Percentiles rank a stretch among this genome's conserved stretches.
Conservation (phyloP, 768 basidiomycete genomes). For the Hortiboletus flavorubellus region DNA sequence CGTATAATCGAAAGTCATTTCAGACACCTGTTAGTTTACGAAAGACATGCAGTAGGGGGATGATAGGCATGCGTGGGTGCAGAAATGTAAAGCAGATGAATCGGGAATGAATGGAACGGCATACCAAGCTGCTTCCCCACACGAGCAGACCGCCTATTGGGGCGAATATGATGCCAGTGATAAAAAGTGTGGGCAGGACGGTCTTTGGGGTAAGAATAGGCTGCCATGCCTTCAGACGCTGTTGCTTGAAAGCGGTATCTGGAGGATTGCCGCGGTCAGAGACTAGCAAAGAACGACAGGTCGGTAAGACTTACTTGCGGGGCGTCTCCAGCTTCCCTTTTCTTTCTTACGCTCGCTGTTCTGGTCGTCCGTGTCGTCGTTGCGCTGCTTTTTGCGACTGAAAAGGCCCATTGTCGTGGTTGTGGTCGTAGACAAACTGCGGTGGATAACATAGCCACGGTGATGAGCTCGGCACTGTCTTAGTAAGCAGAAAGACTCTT, state of each 20-base stretch:
- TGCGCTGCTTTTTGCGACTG: slow-evolving; percentile 46
- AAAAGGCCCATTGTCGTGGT: slow-evolving; percentile 50
- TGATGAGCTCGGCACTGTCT: background rate
- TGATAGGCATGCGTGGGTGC: background rate
- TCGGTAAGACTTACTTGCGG: slow-evolving; percentile 62
- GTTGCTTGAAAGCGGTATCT: slow-evolving; percentile 99
- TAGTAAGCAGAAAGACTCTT: slow-evolving; percentile 11
- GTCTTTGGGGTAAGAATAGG: slow-evolving; percentile 98
- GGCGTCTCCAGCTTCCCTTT: slow-evolving; percentile 77
- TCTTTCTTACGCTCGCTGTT: slow-evolving; percentile 64
- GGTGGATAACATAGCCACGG: slow-evolving; percentile 12
- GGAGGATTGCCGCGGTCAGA: slow-evolving; percentile 13
- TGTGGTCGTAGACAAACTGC: slow-evolving; percentile 9
- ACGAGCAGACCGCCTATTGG: slow-evolving; percentile 94
- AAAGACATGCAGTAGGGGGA: background rate
- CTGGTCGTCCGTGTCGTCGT: slow-evolving; percentile 36
- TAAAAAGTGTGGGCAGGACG: slow-evolving; percentile 93
- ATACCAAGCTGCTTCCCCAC: slow-evolving; percentile 76
- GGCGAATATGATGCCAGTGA: slow-evolving; percentile 92
- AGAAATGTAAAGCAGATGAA: slow-evolving; percentile 14
- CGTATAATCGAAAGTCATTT: slow-evolving; percentile 95
- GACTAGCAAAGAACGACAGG: slow-evolving; percentile 3
- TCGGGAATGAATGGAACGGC: slow-evolving; percentile 27
- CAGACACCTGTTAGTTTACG: slow-evolving; percentile 60
- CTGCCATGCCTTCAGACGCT: slow-evolving; percentile 99